Evolutionary conservation across 176 grass and related monocot genomes (phyloP).

Genomic region (Oryza nivara): DNA sequence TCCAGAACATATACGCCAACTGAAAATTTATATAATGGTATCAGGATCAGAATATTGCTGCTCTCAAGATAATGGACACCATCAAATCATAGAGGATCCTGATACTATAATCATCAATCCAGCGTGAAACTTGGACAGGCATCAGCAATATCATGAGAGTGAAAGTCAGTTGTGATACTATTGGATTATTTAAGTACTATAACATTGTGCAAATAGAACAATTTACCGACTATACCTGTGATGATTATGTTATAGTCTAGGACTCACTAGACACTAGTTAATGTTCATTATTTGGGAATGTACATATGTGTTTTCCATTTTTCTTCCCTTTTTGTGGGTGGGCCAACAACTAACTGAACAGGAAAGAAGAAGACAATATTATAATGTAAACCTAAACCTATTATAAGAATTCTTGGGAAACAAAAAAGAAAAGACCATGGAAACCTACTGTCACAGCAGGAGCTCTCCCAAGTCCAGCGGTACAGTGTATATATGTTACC

Average conservation of each 20-base stretch:
- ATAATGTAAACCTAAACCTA: background rate
- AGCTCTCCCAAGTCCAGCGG: conserved; percentile 96
- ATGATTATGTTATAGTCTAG: conserved; percentile 1
- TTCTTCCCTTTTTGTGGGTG: background rate
- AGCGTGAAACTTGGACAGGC: background rate
- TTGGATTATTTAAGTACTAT: background rate
- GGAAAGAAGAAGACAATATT: background rate
- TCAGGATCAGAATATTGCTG: conserved; percentile 11
- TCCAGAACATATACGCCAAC: conserved; percentile 72
- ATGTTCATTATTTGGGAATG: background rate
- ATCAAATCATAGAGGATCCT: background rate
- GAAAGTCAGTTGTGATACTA: background rate
- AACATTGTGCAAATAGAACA: conserved; percentile 1
- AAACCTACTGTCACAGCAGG: conserved; percentile 83
- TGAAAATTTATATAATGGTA: conserved; percentile 38
- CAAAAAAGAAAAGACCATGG: conserved; percentile 22
- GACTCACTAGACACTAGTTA: background rate
- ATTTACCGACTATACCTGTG: no score
- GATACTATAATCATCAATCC: background rate
- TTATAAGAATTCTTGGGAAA: background rate
- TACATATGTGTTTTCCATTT: background rate
- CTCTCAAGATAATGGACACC: conserved; percentile 4
- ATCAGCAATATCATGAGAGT: background rate
- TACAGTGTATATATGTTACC: conserved; percentile 96
- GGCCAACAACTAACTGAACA: background rate